These are phyloP conservation scores for Pseudophaeomoniella oleicola DNA, from an alignment of 2,329 filamentous ascomycete species.

Conservation along the genomic window DNA sequence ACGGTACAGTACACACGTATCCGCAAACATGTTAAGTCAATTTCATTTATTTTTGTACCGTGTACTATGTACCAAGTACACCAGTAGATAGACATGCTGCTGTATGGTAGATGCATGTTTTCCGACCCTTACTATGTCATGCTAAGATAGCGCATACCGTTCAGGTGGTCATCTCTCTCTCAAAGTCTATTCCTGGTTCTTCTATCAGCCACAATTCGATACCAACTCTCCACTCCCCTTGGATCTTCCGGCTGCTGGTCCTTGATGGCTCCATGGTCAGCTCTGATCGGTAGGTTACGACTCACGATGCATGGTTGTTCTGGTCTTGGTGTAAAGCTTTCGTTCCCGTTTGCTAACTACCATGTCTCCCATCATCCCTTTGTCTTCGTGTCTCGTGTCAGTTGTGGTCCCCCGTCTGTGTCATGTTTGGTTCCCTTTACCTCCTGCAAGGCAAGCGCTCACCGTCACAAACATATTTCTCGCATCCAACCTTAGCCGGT, in stretches of 20 bases:
- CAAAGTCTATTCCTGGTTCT: not conserved
- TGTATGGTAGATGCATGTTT: too few species aligned
- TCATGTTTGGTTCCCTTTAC: not conserved
- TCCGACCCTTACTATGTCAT: too few species aligned
- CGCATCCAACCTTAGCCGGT: not conserved
- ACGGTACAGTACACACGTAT: too few species aligned
- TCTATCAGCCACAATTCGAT: not conserved
- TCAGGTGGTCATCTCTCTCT: not conserved
- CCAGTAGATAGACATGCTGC: too few species aligned
- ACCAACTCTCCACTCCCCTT: not conserved
- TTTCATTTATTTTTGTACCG: too few species aligned
- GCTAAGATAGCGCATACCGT: not conserved
- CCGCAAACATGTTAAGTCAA: too few species aligned
- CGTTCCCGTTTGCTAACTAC: not conserved
- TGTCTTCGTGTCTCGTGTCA: not conserved
- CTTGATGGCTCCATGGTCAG: not conserved
- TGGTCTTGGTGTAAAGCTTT: not conserved
- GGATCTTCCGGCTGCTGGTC: not conserved
- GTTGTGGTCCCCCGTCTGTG: not conserved
- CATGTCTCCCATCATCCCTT: not conserved
- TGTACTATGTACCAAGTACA: too few species aligned
- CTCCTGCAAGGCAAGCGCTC: too few species aligned
- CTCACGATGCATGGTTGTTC: not conserved
- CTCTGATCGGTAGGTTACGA: not conserved
- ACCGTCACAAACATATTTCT: too few species aligned